Base-by-base conservation (phyloP, 2,329 filamentous ascomycete species). In the Colletotrichum coccodes region DNA sequence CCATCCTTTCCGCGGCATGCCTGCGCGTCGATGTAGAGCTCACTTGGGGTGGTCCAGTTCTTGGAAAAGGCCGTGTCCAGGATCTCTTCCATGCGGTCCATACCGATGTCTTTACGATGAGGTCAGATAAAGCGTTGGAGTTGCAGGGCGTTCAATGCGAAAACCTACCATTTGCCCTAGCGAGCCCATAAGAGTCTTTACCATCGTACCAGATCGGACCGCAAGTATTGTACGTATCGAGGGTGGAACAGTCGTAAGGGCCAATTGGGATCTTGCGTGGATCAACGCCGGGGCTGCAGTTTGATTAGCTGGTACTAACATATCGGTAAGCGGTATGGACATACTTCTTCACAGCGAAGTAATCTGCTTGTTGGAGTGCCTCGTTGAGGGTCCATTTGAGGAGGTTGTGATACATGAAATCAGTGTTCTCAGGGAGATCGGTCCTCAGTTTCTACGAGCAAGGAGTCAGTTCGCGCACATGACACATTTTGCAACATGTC, bases 181-280 rank as follows among this genome's bases (percentile, higher is more conserved):
- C 46, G 14, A 65, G 63, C 9, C 57, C 63, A 23, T 65, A 65
- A 4, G 63, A 44, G 4, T 65, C 63, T 30, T 40, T 65, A 3
- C 63, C 63, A 16, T 65, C 63, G 23, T 65, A 60, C 63, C 63
- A 61, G 16, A 65, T 52, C 11, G 63, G 63, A n/a, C 63, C 63
- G 26, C 63, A 61, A 8, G 57, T 61, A 8, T 36, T 42, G 21
- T 23, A 21, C 4, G 21, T 30, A n/a, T 53, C 57, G 8, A 65
- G 18, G 1, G 28, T 61, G 4, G 36, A 28, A 18, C 63, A 61
- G n/a, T 65, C 63, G 2, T 61, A 65, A 1, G 38, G 36, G 16
- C 14, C 47, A 18, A 65, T 65, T 8, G 62, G 63, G 16, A 65
- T 61, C 46, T 30, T 32, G 12, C 36, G 36, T 8, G 63, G 57